Base-by-base conservation (phyloP, 2,329 filamentous ascomycete genomes). In the Hymenoscyphus scutula region DNA sequence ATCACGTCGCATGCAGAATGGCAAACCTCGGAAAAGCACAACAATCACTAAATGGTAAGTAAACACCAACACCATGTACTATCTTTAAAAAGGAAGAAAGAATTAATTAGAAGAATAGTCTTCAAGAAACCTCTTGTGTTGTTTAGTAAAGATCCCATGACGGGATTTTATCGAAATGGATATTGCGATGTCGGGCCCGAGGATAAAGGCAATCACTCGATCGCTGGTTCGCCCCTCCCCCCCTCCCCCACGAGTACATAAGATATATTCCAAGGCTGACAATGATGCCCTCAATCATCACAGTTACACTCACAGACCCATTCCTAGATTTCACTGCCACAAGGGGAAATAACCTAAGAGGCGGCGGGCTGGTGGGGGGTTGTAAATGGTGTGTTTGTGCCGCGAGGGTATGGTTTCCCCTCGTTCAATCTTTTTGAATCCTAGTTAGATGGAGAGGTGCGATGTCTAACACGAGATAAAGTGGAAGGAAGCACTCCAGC, bases 381-480 rank as follows among this genome's bases (percentile, higher is more conserved):
- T 86, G 84, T 69, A 84, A 82, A 72, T 88, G 85, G 84, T 88
- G 85, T 73, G 74, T 88, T 5, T 88, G 85, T 69, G 84, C 84
- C 2, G 45, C 7, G 10, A 27, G 45, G 23, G 45, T 25, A 48
- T 34, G 6, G 5, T 30, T 30, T 34, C 30, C 30, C 30, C 30
- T 34, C 30, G 2, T n/a, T n/a, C n/a, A n/a, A n/a, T n/a, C n/a
- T n/a, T n/a, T n/a, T n/a, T n/a, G n/a, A n/a, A n/a, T n/a, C n/a
- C n/a, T n/a, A n/a, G n/a, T n/a, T n/a, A n/a, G n/a, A n/a, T n/a
- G n/a, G n/a, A n/a, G n/a, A n/a, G n/a, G n/a, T n/a, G n/a, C n/a
- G n/a, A n/a, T n/a, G n/a, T n/a, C n/a, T n/a, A n/a, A n/a, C n/a
- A n/a, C n/a, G n/a, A n/a, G n/a, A n/a, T n/a, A 29, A 74, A 84